Evolutionary conservation across 1,139 yeast species (phyloP).

Genomic region (Geotrichum fermentans): DNA sequence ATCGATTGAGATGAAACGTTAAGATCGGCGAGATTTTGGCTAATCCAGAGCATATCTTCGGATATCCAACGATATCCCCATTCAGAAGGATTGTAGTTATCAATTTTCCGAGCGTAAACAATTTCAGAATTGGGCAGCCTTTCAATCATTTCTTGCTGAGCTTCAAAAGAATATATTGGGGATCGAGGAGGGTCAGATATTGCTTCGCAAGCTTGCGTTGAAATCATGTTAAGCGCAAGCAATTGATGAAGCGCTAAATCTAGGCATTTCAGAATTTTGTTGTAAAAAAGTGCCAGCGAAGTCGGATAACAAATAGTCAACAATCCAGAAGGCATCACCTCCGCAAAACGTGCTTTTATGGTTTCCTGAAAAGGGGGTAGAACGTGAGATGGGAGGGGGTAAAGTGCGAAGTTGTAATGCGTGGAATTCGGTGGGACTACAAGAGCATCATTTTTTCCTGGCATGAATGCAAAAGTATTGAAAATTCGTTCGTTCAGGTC

Average conservation of each 20-base stretch:
- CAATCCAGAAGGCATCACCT: slow-evolving; percentile 29
- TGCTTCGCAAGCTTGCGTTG: slow-evolving; percentile 30
- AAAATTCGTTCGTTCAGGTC: slow-evolving; percentile 20
- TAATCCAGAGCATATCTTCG: slow-evolving; percentile 28
- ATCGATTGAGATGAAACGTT: slow-evolving; percentile 22
- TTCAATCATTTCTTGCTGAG: slow-evolving; percentile 22
- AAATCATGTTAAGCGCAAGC: slow-evolving; percentile 29
- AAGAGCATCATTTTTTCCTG: slow-evolving; percentile 5
- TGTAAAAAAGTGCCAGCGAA: slow-evolving; percentile 25
- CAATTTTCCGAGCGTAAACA: slow-evolving; percentile 20
- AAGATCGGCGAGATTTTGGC: slow-evolving; percentile 20
- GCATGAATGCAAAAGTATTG: slow-evolving; percentile 24
- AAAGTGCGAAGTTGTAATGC: slow-evolving; percentile 27
- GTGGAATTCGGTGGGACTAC: slow-evolving; percentile 29
- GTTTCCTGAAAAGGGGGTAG: slow-evolving; percentile 26
- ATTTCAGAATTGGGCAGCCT: slow-evolving; percentile 23
- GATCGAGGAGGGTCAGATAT: slow-evolving; percentile 28
- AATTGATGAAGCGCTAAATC: slow-evolving; percentile 30
- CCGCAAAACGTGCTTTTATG: slow-evolving; percentile 25
- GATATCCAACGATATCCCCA: slow-evolving; percentile 31
- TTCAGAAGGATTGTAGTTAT: slow-evolving; percentile 21
- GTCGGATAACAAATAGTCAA: slow-evolving; percentile 30
- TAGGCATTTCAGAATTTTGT: slow-evolving; percentile 28
- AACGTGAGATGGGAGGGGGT: slow-evolving; percentile 30
- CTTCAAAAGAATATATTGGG: slow-evolving; percentile 21